Conservation (phyloP, 1,284 basidiomycete genomes). For the Tremellales sp. region DNA sequence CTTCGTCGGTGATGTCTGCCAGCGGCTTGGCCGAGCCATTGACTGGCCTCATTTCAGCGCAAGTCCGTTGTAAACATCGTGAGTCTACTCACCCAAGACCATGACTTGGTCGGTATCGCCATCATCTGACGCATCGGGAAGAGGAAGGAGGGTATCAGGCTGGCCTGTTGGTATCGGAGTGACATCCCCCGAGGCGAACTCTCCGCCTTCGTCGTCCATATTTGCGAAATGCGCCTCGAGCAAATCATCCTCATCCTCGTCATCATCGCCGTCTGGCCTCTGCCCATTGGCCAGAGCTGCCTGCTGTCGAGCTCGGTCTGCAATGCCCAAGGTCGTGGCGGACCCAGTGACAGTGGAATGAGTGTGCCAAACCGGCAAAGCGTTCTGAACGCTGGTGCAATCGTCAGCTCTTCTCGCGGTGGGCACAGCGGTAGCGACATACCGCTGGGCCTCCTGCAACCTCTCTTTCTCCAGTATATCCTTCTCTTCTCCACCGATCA, state of each 20-base stretch:
- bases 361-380: slow-evolving; percentile 86
- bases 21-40: slow-evolving; percentile 38
- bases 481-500: slow-evolving; percentile 76
- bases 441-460: slow-evolving; percentile 68
- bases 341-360: slow-evolving; percentile 92
- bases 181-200: neutral
- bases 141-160: neutral
- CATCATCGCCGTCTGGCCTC: slow-evolving; percentile 18
- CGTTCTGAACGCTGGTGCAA: slow-evolving; percentile 69
- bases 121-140: neutral
- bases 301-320: slow-evolving; percentile 9
- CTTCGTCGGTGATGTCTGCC: slow-evolving; percentile 44
- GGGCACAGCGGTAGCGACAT: slow-evolving; percentile 1
- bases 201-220: neutral
- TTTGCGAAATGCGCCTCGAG: neutral
- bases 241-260: slow-evolving; percentile 19
- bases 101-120: slow-evolving; percentile 5
- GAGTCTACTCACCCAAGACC: slow-evolving; percentile 22
- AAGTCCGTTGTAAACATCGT: neutral
- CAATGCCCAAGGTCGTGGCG: slow-evolving; percentile 70
- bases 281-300: slow-evolving; percentile 1
- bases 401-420: neutral
- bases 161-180: neutral
- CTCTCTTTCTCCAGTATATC: slow-evolving; percentile 65
- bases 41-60: slow-evolving; percentile 18